Conservation (phyloP, 1,284 basidiomycete species). For the Ceratobasidium sp. region DNA sequence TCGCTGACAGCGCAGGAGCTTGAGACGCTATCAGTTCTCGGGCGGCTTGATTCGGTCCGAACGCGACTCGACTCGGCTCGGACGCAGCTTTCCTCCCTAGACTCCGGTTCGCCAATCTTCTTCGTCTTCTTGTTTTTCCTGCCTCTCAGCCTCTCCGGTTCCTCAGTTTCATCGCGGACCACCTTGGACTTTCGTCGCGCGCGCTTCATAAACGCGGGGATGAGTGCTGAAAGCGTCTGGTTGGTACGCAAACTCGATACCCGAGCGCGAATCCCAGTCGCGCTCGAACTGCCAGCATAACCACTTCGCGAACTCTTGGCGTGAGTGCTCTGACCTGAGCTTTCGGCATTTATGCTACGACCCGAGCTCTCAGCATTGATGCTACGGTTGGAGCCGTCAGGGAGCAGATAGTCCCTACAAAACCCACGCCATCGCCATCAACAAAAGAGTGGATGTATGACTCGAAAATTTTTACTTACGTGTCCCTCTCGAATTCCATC, state of each 20-base stretch:
- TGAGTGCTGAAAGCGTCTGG: conserved; percentile 15
- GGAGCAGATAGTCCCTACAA: conserved; percentile 11
- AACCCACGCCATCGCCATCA: neutral
- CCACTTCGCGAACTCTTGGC: conserved; percentile 27
- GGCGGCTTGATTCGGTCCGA: conserved; percentile 3
- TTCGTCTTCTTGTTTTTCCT: neutral
- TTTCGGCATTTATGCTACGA: conserved; percentile 25
- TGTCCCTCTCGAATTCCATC: conserved; percentile 8
- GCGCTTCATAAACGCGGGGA: conserved; percentile 37
- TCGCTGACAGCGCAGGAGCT: conserved; percentile 16
- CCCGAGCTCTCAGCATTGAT: conserved; percentile 19
- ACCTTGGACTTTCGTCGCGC: conserved; percentile 22
- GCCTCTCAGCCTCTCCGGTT: neutral
- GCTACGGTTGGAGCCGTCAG: conserved; percentile 7
- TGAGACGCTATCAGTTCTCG: conserved; percentile 8
- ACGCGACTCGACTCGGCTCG: conserved; percentile 7
- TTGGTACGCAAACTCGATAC: conserved; percentile 32
- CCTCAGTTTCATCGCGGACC: conserved; percentile 5
- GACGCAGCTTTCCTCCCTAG: neutral
- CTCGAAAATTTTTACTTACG: no score
- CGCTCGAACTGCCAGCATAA: neutral
- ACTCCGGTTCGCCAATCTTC: neutral
- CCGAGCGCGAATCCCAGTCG: conserved; percentile 29
- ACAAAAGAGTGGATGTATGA: no score
- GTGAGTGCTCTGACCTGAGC: conserved; percentile 15